Conservation (phyloP, 371 early-diverging fungal species). For the Mortierella sp. region DNA sequence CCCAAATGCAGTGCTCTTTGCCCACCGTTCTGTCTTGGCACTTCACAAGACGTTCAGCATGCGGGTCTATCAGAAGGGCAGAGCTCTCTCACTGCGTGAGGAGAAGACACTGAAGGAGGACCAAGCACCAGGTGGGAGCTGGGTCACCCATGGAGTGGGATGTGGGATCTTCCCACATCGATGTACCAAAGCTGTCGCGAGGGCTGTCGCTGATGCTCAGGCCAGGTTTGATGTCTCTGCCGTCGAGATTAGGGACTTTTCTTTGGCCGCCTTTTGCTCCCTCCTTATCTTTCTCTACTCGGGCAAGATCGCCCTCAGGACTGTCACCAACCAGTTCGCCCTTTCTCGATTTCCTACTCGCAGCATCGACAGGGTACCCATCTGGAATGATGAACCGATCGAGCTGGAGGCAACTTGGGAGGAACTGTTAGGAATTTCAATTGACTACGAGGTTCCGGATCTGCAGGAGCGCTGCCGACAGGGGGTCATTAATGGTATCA, state of each 20-base stretch:
- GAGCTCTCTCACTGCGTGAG: background rate
- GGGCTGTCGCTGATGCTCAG: background rate
- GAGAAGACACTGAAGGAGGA: background rate
- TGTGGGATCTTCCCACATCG: background rate
- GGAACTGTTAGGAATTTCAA: background rate
- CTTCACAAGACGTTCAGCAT: background rate
- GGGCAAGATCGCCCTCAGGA: background rate
- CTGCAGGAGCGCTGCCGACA: background rate
- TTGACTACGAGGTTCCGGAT: background rate
- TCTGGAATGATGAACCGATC: background rate
- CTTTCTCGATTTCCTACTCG: background rate
- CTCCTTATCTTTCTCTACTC: background rate
- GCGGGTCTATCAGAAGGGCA: background rate
- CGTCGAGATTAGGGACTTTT: background rate
- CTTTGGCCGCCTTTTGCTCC: background rate
- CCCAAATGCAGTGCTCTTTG: background rate
- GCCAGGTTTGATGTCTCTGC: background rate
- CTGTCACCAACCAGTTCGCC: background rate
- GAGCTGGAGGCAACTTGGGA: background rate
- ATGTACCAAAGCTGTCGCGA: background rate
- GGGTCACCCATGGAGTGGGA: background rate
- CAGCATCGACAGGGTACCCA: background rate
- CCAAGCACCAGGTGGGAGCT: background rate
- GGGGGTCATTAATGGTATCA: background rate
- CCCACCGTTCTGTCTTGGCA: background rate